Conservation (phyloP, 2,329 filamentous ascomycete genomes). For the Rasamsonia emersonii region DNA sequence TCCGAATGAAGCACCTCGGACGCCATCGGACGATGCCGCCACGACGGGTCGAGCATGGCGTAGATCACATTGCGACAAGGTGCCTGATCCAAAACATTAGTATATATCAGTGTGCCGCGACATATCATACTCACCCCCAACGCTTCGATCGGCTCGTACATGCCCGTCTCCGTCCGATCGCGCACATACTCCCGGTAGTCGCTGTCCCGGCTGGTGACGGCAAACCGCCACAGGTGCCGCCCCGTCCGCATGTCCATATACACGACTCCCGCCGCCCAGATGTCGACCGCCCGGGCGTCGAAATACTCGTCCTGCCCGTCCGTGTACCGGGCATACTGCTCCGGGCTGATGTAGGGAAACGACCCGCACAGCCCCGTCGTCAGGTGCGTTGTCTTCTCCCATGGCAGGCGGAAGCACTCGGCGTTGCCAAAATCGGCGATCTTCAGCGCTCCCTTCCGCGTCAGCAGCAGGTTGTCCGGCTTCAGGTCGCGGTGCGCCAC, state of each 20-base stretch:
- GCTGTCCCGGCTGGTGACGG: conserved; percentile 79
- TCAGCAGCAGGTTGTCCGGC: conserved; percentile 51
- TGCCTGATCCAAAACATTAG: conserved; percentile 44
- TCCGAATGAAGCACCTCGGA: conserved; percentile 83
- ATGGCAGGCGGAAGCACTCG: conserved; percentile 91
- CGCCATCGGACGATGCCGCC: conserved; percentile 69
- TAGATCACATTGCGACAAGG: conserved; percentile 88
- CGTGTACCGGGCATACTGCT: conserved; percentile 55
- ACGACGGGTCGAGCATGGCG: conserved; percentile 84
- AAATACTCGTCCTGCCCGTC: conserved; percentile 66
- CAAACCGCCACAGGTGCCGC: conserved; percentile 79
- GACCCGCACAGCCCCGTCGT: conserved; percentile 85
- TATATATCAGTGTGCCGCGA: not conserved
- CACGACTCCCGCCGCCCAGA: conserved; percentile 91
- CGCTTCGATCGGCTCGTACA: conserved; percentile 79
- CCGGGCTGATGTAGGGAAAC: conserved; percentile 80
- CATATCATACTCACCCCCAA: conserved; percentile 55
- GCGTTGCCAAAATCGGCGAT: conserved; percentile 59
- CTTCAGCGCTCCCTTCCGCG: conserved; percentile 50
- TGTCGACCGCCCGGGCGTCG: conserved; percentile 77
- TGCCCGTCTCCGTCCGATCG: conserved; percentile 72
- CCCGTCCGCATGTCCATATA: conserved; percentile 95
- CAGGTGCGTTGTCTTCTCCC: conserved; percentile 87
- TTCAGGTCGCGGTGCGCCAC: conserved; percentile 58
- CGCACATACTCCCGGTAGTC: conserved; percentile 80